Base-by-base conservation (phyloP, 176 grass and related monocot genomes). In the Melocanna baccifera region DNA sequence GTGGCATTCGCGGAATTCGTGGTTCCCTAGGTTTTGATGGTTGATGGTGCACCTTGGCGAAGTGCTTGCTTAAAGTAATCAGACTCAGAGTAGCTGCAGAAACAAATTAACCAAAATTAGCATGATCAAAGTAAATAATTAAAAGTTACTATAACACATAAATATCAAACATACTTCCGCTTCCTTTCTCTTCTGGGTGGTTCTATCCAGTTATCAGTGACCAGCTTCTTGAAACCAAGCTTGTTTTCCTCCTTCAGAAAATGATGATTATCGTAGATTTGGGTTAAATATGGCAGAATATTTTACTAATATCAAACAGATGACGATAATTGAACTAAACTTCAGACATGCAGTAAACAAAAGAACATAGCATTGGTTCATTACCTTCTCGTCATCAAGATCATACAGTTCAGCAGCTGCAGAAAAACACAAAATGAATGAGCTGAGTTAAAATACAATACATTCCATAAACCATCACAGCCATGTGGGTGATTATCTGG, bases 21-120 rank as follows among this genome's bases (percentile, higher is more conserved):
- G 93, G 93, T 59, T 94, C 93, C 76, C 79, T 94, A 58, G 90
- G 88, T 90, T 89, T 94, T 55, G 90, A 83, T 51, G 93, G 71
- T 94, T 55, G 90, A 83, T 51, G 93, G 71, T 71, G 69, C 84
- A 68, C 93, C 93, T 85, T 94, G 93, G 29, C 93, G 93, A 50
- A 94, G 68, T 85, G 93, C 87, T 92, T 94, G 93, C 87, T 94
- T 94, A 65, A 92, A 94, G 71, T 94, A 94, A 90, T 94, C 93
- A 51, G 90, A 86, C 41, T 94, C 93, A 0, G 93, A 94, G 53
- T 94, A 94, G 70, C 92, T 94, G 78, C 80, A 90, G 59, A 67
- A 89, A 39, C 9, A 88, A 40, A 82, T 56, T 48, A 62, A 36
- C 28, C 20, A 73, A 73, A 85, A 40, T 68, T 56, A 82, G 26